Conservation (phyloP, 768 basidiomycete genomes). For the Artomyces pyxidatus region DNA sequence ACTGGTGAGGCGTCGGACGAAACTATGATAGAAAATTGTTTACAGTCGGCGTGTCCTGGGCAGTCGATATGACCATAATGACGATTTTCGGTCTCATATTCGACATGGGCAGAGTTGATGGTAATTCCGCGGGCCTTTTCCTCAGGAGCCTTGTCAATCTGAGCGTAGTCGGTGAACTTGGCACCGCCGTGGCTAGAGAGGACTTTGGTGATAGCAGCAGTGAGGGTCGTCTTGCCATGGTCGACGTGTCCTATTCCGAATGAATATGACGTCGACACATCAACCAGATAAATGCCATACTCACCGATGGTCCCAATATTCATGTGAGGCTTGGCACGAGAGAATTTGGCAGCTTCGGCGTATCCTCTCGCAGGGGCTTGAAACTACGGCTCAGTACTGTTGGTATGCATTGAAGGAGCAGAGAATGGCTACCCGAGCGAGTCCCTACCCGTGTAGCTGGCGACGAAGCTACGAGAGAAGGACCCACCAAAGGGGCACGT, state of each 20-base stretch:
- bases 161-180: constrained; percentile 88
- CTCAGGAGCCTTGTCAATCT: constrained; percentile 99
- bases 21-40: constrained; percentile 21
- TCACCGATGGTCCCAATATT: constrained; percentile 91
- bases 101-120: constrained; percentile 97
- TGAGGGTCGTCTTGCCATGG: constrained; percentile 97
- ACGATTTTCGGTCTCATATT: constrained; percentile 85
- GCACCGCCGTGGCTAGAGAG: constrained; percentile 69
- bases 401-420: neutral
- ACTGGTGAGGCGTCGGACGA: constrained; percentile 12
- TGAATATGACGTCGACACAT: neutral
- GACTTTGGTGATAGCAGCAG: constrained; percentile 93
- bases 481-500: constrained; percentile 1
- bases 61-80: constrained; percentile 99
- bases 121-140: constrained; percentile 99
- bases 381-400: neutral
- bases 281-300: constrained; percentile 3
- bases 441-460: neutral
- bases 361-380: constrained; percentile 61
- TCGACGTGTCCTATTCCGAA: constrained; percentile 73
- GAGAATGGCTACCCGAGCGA: constrained; percentile 1
- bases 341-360: constrained; percentile 62
- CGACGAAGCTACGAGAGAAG: constrained; percentile 3
- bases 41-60: constrained; percentile 92
- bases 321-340: constrained; percentile 82